These are phyloP conservation scores for Gracilaria gracilis DNA, from an alignment of 23 red algal species.

Conservation along the genomic window DNA sequence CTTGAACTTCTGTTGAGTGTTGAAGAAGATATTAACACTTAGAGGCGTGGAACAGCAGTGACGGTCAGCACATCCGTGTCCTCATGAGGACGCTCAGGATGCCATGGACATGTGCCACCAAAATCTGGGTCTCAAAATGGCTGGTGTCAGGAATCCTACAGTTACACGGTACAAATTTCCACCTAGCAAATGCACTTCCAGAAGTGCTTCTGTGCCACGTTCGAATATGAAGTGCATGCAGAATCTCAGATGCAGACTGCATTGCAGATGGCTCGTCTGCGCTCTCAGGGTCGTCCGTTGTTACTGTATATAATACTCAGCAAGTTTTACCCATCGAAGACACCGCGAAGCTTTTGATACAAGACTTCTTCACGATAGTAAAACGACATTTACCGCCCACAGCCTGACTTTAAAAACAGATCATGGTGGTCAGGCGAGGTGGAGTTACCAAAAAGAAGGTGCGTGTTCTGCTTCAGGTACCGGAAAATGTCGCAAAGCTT, in stretches of 20 bases:
- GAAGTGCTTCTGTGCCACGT: too few relatives aligned
- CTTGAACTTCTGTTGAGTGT: neutral
- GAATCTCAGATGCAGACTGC: too few relatives aligned
- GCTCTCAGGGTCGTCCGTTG: too few relatives aligned
- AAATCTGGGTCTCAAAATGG: neutral
- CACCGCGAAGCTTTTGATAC: too few relatives aligned
- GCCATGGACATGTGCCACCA: neutral
- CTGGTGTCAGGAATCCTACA: neutral
- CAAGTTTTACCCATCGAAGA: too few relatives aligned
- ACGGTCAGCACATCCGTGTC: neutral
- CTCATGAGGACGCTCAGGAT: too few relatives aligned
- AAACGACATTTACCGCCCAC: too few relatives aligned
- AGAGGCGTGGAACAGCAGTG: neutral
- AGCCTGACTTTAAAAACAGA: too few relatives aligned
- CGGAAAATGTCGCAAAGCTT: conserved; percentile 23
- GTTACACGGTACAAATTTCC: neutral
- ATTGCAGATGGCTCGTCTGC: too few relatives aligned
- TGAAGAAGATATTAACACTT: neutral
- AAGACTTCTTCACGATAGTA: too few relatives aligned
- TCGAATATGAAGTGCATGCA: too few relatives aligned
- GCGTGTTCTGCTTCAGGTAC: conserved; percentile 25
- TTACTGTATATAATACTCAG: too few relatives aligned
- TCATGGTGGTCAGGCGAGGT: neutral
- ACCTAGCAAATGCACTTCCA: neutral
- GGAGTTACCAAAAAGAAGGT: neutral